Evolutionary conservation across 345 rosid genomes (phyloP).

Genomic region (Aquilaria malaccensis): DNA sequence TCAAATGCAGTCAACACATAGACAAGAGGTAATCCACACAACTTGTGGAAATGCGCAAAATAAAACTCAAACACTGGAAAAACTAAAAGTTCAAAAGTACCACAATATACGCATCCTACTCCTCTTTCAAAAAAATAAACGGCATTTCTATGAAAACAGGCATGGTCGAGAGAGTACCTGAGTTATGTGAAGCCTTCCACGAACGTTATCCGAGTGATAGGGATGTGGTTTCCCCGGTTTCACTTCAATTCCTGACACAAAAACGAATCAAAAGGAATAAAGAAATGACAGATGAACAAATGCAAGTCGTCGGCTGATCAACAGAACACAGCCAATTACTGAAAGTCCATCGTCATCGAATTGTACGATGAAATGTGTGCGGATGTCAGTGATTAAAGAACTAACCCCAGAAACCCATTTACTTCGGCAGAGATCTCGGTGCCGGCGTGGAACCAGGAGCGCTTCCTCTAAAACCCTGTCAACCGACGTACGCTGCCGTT

Average conservation of each 20-base stretch:
- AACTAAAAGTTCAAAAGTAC: too few relatives aligned
- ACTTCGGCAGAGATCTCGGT: constrained; percentile 7
- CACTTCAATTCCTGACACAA: constrained; percentile 64
- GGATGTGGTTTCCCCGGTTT: constrained; percentile 78
- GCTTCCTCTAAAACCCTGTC: constrained; percentile 35
- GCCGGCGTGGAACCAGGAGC: neutral
- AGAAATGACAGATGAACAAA: neutral
- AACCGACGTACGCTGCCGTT: neutral
- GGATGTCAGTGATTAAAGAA: constrained; percentile 3
- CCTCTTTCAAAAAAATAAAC: too few relatives aligned
- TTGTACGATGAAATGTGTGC: neutral
- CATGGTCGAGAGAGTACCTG: constrained; percentile 39
- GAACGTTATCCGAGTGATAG: constrained; percentile 44
- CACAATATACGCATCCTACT: too few relatives aligned
- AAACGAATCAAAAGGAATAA: neutral
- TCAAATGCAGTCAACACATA: too few relatives aligned
- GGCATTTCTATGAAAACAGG: neutral
- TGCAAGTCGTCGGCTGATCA: neutral
- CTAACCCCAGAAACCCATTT: constrained; percentile 75
- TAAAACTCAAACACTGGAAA: too few relatives aligned
- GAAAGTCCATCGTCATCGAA: too few relatives aligned
- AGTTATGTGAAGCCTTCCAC: constrained; percentile 68
- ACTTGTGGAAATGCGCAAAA: too few relatives aligned
- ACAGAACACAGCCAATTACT: neutral
- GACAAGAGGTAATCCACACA: too few relatives aligned